Base-by-base conservation (phyloP, 2,329 filamentous ascomycete species). In the Furcasterigmium sp. region DNA sequence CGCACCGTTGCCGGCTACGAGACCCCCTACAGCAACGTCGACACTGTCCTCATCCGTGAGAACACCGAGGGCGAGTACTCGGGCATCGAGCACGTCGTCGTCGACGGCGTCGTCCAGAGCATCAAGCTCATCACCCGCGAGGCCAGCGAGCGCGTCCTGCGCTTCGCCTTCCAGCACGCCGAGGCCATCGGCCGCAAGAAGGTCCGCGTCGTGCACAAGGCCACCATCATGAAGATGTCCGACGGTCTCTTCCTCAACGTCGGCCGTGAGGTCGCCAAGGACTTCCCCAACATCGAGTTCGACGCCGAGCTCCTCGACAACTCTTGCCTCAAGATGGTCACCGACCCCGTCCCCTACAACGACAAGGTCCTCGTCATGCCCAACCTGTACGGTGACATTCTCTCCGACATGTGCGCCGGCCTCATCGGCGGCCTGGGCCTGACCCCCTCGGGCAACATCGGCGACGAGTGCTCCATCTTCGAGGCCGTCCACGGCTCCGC, bases 221-320 rank as follows among this genome's bases (percentile, higher is more conserved):
- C 93, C 67, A 97, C 93, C 64, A 98, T 98, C 76, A 98, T 98
- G 93, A 98, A 98, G 84, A 95, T 96, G 88, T 91, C 86, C 64
- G 93, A 98, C 68, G 93, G 93, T 73, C 87, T 98, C 50, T 98
- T 98, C 84, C 80, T 98, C 56, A 87, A 80, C 69, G 89, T 86
- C 50, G 93, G 85, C 56, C 76, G 83, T 56, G 80, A 93, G 49
- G 82, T 98, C 55, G 78, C 89, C 68, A 95, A 95, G 82, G 91
- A 97, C 64, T 98, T 87, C 81, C 93, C 93, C 52, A 77, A 84
- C 57, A 88, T 98, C 61, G 87, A 96, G 73, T 97, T 98, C 65
- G 91, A 97, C 64, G 88, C 88, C 58, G 93, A 98, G 80, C 82
- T 98, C 54, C 85, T 98, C 57, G 93, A 98, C 80, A 98, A 98